Conservation (phyloP, 2,329 filamentous ascomycete genomes). For the Trichophyton schoenleinii region DNA sequence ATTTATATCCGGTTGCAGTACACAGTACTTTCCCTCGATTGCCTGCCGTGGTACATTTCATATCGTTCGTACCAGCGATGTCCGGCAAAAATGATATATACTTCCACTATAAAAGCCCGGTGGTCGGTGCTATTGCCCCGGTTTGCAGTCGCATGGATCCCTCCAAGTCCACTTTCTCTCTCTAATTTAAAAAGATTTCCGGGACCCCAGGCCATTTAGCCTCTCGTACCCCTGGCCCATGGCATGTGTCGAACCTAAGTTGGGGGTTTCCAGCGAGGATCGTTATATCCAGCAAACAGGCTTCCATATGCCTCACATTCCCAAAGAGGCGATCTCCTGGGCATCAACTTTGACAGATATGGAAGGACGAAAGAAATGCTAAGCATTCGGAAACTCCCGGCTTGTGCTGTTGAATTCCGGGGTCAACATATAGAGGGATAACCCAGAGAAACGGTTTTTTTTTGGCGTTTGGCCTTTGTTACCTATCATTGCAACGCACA, state of each 20-base stretch:
- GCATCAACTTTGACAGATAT: background rate
- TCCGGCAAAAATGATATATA: background rate
- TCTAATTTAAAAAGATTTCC: slow-evolving; percentile 1
- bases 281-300: background rate
- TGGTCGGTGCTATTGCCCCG: background rate
- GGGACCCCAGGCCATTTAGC: background rate
- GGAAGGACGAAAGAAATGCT: background rate
- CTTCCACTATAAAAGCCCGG: background rate
- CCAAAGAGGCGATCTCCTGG: background rate
- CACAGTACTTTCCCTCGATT: background rate
- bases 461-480: too few species aligned
- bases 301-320: background rate
- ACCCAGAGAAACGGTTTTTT: too few species aligned
- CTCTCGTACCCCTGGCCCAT: background rate
- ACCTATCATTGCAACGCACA: too few species aligned
- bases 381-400: slow-evolving; percentile 1
- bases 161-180: background rate
- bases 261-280: background rate
- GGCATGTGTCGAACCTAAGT: background rate
- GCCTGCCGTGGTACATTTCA: background rate
- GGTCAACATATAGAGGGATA: background rate
- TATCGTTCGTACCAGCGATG: too few species aligned
- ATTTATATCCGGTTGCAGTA: background rate
- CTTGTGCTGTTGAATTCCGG: background rate
- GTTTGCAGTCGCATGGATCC: background rate